Conservation (phyloP, 1,284 basidiomycete genomes). For the Moesziomyces antarcticus region DNA sequence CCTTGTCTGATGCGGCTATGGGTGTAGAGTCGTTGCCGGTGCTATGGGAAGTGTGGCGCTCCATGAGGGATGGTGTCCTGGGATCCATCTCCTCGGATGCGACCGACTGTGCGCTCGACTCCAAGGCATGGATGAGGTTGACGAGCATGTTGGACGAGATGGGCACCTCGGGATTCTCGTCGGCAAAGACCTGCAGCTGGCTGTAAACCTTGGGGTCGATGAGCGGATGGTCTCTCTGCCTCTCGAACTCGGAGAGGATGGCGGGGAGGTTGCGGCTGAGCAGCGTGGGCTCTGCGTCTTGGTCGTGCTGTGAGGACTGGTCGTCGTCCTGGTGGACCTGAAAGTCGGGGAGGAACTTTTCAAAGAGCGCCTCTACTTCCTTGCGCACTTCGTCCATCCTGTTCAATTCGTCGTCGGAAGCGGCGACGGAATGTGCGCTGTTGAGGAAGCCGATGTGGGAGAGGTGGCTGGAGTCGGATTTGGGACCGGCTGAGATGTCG, state of each 20-base stretch:
- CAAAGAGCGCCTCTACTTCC: slow-evolving; percentile 38
- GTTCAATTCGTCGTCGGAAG: slow-evolving; percentile 18
- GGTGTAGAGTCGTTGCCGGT: slow-evolving; percentile 38
- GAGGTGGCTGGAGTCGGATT: slow-evolving; percentile 29
- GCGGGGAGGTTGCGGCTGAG: slow-evolving; percentile 42
- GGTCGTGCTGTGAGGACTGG: slow-evolving; percentile 2
- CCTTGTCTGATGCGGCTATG: slow-evolving; percentile 21
- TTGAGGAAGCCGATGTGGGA: slow-evolving; percentile 21
- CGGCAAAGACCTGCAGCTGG: slow-evolving; percentile 34
- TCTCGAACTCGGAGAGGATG: slow-evolving; percentile 41
- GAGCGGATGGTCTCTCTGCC: slow-evolving; percentile 31
- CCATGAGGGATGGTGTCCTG: slow-evolving; percentile 24
- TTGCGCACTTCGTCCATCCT: slow-evolving; percentile 32
- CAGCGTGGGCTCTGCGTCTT: slow-evolving; percentile 23
- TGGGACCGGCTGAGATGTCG: slow-evolving; percentile 19
- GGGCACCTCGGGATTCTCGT: slow-evolving; percentile 39
- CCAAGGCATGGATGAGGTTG: slow-evolving; percentile 38
- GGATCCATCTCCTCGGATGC: slow-evolving; percentile 21
- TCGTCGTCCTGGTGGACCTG: slow-evolving; percentile 21
- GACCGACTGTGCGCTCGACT: slow-evolving; percentile 34
- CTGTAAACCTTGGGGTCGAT: slow-evolving; percentile 38
- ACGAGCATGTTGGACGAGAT: slow-evolving; percentile 44
- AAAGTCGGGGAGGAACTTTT: slow-evolving; percentile 33
- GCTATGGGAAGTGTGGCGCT: slow-evolving; percentile 23
- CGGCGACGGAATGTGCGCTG: slow-evolving; percentile 16